A percentile compares a stretch with the other conserved stretches of the same genome.
These are phyloP conservation scores for Lecanicillium sp. DNA, from an alignment of 2,329 filamentous ascomycete genomes.

Conservation along the genomic window DNA sequence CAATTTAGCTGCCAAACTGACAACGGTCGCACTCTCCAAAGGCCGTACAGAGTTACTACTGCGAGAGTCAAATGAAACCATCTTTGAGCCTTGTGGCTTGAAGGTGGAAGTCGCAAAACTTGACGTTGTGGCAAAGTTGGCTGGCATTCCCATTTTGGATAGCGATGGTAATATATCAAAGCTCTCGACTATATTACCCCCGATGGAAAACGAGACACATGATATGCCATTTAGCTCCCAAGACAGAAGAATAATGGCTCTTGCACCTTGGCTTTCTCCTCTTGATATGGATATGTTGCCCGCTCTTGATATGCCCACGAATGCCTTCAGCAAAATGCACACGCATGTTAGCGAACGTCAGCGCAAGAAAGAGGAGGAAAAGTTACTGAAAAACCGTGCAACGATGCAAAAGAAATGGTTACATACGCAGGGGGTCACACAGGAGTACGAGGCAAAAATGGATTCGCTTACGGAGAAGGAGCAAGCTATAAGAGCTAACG, in stretches of 20 bases:
- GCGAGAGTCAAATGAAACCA: conserved; percentile 8
- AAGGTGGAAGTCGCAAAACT: conserved; percentile 12
- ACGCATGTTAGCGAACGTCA: conserved; percentile 10
- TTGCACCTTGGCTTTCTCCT: conserved; percentile 11
- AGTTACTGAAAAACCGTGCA: conserved; percentile 9
- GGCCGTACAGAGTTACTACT: conserved; percentile 12
- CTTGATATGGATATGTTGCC: conserved; percentile 10
- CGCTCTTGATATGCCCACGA: background rate
- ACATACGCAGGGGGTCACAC: background rate
- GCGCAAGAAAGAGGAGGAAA: conserved; percentile 9
- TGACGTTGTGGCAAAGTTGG: conserved; percentile 13
- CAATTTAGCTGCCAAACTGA: conserved; percentile 7
- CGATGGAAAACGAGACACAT: conserved; percentile 7
- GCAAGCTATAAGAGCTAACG: background rate
- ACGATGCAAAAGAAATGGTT: conserved; percentile 6
- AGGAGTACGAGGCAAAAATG: conserved; percentile 6
- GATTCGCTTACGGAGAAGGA: background rate
- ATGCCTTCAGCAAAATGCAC: conserved; percentile 10
- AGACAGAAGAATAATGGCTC: conserved; percentile 9
- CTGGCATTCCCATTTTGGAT: conserved; percentile 12
- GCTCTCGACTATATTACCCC: conserved; percentile 7
- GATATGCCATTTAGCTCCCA: conserved; percentile 10
- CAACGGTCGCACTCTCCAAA: conserved; percentile 11
- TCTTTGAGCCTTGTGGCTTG: conserved; percentile 11
- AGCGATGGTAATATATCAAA: conserved; percentile 10